Evolutionary conservation across 2,329 filamentous ascomycete genomes (phyloP).

Genomic region (Fusarium tjaetaba): DNA sequence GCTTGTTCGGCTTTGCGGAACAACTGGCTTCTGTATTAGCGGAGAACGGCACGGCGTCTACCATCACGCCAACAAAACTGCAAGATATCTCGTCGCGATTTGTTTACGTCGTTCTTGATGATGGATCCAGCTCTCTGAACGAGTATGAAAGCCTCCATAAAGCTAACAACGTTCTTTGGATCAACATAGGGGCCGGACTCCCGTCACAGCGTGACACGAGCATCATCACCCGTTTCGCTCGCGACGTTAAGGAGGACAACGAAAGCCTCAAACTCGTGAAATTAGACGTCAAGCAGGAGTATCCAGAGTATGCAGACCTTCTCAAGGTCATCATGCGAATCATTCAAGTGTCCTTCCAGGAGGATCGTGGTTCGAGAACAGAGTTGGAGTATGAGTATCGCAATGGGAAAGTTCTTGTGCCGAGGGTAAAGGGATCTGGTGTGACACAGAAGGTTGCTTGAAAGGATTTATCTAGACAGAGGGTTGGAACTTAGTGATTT

Average conservation of each 20-base stretch:
- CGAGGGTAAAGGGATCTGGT: background rate
- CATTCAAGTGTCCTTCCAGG: conserved; percentile 5
- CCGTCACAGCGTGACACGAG: background rate
- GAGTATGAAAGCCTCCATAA: background rate
- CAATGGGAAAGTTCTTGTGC: conserved; percentile 1
- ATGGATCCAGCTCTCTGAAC: background rate
- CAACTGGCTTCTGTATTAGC: background rate
- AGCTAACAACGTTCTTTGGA: background rate
- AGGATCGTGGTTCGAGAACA: background rate
- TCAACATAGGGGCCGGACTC: background rate
- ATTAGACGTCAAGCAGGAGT: background rate
- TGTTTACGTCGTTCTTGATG: conserved; percentile 8
- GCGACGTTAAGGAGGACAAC: background rate
- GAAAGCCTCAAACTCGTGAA: background rate
- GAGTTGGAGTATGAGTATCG: conserved; percentile 25
- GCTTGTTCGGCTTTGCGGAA: background rate
- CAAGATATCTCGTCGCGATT: background rate
- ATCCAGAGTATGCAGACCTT: background rate
- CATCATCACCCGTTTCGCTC: background rate
- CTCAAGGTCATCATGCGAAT: conserved; percentile 1
- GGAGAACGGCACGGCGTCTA: background rate
- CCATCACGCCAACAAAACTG: background rate
- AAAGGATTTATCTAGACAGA: fast-evolving
- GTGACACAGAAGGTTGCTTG: background rate
- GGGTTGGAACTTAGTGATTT: background rate